Evolutionary conservation across 345 rosid genomes (phyloP), one percentile per base, ranked within the genome.

Genomic region (Eucalyptus tenuipes): DNA sequence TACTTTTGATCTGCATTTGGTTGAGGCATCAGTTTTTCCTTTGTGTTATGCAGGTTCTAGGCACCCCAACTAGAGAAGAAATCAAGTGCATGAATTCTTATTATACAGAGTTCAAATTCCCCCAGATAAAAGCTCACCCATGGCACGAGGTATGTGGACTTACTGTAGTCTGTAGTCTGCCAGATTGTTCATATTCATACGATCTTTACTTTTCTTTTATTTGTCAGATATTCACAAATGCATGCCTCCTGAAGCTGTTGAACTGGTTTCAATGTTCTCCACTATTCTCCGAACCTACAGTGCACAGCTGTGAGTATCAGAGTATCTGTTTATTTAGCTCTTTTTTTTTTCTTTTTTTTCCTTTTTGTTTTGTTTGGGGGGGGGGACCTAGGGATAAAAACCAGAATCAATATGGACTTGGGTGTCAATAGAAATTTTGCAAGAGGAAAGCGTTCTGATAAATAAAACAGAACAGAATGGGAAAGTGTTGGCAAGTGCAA

Each of bases 31-130:
- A 20, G 81, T 49, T 85, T 48, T 45, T 5, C 47, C 40, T 31
- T 64, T 33, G 87, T 50, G 16, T 31, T 80, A 80, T 79, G 87
- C 90, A 87, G 89, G 88, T 90, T 82, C 66, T 90, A 42, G 91
- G 91, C 29, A 90, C 89, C 48, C 90, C 90, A 57, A 90, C 89
- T 27, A 59, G 91, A 68, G 91, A 88, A 87, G 90, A 88, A 84
- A 90, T 90, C 86, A 88, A 88, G 37, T 90, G 90, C 90, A 88
- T 90, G 91, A 90, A 90, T 59, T 89, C 90, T 49, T 88, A 90
- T 88, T 82, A 90, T 44, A 90, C 91, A 2, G 91, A 90, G 86
- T 88, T 86, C 79, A 90, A 90, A 59, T 90, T 90, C 44, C 89
- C 91, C 33, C 91, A 90, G 57, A 90, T 90, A 52, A 90, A 90